Base-by-base conservation (phyloP, 2,329 filamentous ascomycete genomes). In the Fusarium dlaminii region DNA sequence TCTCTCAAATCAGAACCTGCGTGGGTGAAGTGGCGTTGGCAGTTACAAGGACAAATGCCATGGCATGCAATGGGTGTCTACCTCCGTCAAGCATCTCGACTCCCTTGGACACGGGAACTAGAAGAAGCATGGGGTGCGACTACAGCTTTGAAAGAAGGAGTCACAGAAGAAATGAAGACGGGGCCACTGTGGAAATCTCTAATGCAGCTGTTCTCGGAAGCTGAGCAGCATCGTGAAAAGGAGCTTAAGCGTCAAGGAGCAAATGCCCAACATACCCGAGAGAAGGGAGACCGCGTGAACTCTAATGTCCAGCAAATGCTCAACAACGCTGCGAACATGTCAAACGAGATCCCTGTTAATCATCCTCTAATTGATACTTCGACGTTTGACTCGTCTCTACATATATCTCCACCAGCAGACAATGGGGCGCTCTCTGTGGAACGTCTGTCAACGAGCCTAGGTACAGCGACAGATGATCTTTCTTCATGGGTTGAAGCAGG, bases 1-100 rank as follows among this genome's bases (percentile, higher is more conserved):
- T 51, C 60, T 9, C 76, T 80, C 37, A 66, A 62, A 36, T 75
- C 75, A 1, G 67, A 78, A 4, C 60, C 72, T 6, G 51, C 57
- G 1, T 80, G 79, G 79, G 12, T 30, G 1, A 73, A 66, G 34
- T 80, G 79, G 79, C 77, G 75, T 12, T 81, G 79, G 79, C 79
- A 81, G 54, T 56, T 81, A 14, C 72, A 74, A 8, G 79, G 79
- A 12, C 69, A 75, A 32, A 68, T 79, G 20, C 79, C 76, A 4
- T 80, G 79, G 79, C 72, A 74, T 39, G 77, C 79, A 6, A 75
- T 80, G 49, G 65, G 72, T 8, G 43, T 75, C 8, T 74, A 79
- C 14, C 71, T 80, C 29, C 63, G 68, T 20, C 75, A 78, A 20
- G 72, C 76, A 7, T 69, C 64, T 11, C 70, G 43, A 13, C 58